phyloP scores from a whole-genome alignment of 2,329 filamentous ascomycete genomes.

The Fusarium poae region DNA sequence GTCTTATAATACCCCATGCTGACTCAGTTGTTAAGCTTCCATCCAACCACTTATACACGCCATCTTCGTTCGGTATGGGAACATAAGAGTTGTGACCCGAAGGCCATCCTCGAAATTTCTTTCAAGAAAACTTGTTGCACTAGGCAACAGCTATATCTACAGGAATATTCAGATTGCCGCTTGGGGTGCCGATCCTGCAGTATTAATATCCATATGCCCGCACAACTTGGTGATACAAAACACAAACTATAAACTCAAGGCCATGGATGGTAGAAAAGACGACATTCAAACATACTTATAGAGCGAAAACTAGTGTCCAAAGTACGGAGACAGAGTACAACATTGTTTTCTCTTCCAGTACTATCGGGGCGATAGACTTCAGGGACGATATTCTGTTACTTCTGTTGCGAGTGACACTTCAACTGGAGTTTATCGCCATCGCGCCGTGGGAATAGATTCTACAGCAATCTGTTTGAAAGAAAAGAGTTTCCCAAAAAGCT shows the following conservation, averaged over 20 bases:
- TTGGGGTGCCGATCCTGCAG: conserved; percentile 13
- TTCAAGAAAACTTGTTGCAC: neutral
- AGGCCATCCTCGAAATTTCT: conserved; percentile 2
- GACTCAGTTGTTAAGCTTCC: conserved; percentile 8
- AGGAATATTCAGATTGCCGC: neutral
- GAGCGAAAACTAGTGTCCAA: neutral
- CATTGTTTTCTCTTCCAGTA: neutral
- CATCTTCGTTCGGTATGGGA: conserved; percentile 20
- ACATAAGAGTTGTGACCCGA: neutral
- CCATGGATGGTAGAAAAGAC: neutral
- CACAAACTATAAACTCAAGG: conserved; percentile 7
- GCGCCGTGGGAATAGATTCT: conserved; percentile 30
- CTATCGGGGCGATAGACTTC: neutral
- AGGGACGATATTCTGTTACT: conserved; percentile 13
- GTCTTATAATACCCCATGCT: neutral
- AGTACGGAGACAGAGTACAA: neutral
- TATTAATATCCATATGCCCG: neutral
- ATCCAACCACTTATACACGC: conserved; percentile 16
- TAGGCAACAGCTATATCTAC: neutral
- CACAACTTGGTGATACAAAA: neutral
- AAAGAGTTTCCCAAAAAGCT: neutral
- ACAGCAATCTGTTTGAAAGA: neutral
- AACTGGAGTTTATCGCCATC: conserved; percentile 16
- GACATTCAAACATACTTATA: conserved; percentile 21
- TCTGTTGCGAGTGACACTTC: conserved; percentile 7